Evolutionary conservation across 176 grass and related monocot genomes (phyloP), one percentile per base, ranked within the genome.

Genomic region (Eragrostis nindensis): DNA sequence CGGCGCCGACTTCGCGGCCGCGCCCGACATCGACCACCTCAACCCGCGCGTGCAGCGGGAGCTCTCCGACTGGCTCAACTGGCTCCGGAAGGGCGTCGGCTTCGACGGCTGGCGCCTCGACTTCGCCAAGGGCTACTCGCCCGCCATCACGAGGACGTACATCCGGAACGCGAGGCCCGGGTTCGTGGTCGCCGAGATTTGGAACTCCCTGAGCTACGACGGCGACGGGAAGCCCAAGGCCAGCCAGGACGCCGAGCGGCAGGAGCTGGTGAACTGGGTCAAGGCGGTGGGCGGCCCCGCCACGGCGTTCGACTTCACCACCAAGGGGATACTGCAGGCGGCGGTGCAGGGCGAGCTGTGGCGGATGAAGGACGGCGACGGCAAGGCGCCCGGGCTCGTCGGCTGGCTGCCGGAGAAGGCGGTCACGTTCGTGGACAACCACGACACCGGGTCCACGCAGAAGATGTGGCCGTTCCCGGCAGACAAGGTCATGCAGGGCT

Each of bases 11-110:
- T 97, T 88, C 67, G 80, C 13, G n/a, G 80, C 82, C 4, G 91
- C 94, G 18, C 94, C 94, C 0, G 94, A 97, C 87, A 94, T 97
- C 86, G 94, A 97, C 78, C 94, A 97, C 82, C 94, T 94, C 78
- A 97, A 97, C 89, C 32, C 59, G 2, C 87, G 79, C 29, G 94
- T 97, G 55, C 94, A 94, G 80, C 61, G 29, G 0, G 95, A 98
- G 83, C 95, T 98, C 74, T 85, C 90, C 18, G 92, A 89, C 63
- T 97, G 95, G 95, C 90, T 97, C 75, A 92, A 91, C 48, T 92
- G 90, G 95, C 87, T 98, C 82, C 87, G 78, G 77, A 55, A 77
- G 46, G 92, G 89, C 42, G 15, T 98, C n/a, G 90, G 92, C 5
- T 98, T 98, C 62, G 87, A 89, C 69, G 92, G 87, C 45, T 94